Conservation (phyloP, 225 moss, liverwort and hornwort species). For the Sphagnum contortum region DNA sequence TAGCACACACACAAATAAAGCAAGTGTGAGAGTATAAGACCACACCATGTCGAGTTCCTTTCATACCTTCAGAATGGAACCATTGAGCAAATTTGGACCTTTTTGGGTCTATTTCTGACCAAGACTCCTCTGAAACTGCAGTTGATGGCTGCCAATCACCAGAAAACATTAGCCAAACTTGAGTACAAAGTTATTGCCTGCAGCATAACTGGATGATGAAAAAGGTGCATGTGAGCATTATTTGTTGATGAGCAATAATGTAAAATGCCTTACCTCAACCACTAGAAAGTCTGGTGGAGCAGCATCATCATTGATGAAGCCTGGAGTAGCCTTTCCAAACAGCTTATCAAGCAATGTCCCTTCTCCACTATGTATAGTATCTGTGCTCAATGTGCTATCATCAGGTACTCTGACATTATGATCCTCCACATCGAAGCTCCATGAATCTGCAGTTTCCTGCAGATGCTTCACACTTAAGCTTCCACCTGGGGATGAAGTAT, state of each 20-base stretch:
- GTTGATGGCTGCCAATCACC: slow-evolving; percentile 39
- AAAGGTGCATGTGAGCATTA: too few relatives aligned
- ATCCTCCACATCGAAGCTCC: slow-evolving; percentile 34
- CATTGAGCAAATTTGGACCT: slow-evolving; percentile 87
- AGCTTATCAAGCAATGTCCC: slow-evolving; percentile 87
- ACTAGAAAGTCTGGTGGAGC: slow-evolving; percentile 34
- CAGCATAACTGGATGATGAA: too few relatives aligned
- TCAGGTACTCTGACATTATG: slow-evolving; percentile 33
- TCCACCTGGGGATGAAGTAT: slow-evolving; percentile 22
- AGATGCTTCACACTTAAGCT: slow-evolving; percentile 26
- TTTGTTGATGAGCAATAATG: not conserved
- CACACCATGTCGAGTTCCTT: too few relatives aligned
- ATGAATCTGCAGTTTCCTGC: slow-evolving; percentile 23
- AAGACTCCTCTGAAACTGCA: slow-evolving; percentile 40
- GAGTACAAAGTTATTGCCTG: too few relatives aligned
- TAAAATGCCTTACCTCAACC: slow-evolving; percentile 42
- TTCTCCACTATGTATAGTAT: not conserved
- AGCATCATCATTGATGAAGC: slow-evolving; percentile 34
- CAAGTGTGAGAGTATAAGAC: too few relatives aligned
- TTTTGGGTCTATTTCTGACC: slow-evolving; percentile 56
- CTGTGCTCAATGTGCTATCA: slow-evolving; percentile 13
- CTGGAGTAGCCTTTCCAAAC: slow-evolving; percentile 56
- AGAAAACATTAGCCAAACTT: slow-evolving; percentile 5
- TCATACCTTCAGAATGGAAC: slow-evolving; percentile 75
- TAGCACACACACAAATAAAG: too few relatives aligned